Conservation (phyloP, 352 stramenopile species). For the Thraustotheca clavata region DNA sequence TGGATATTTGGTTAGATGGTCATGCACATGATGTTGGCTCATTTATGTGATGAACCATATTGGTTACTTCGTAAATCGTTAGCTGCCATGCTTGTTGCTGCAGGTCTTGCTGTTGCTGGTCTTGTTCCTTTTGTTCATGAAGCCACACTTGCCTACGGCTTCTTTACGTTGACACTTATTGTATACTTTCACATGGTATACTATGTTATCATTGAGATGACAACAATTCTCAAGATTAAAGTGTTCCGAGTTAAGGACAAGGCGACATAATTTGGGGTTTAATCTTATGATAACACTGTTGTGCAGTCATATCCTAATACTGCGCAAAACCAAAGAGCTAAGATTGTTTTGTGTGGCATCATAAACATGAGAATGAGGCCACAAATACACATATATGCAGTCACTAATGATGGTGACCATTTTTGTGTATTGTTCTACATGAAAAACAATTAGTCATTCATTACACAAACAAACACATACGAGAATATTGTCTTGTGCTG, state of each 20-base stretch:
- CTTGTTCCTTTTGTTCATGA: constrained; percentile 68
- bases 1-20: constrained; percentile 44
- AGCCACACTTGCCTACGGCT: constrained; percentile 57
- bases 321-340: constrained; percentile 30
- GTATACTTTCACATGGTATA: constrained; percentile 81
- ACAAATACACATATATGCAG: too few species aligned
- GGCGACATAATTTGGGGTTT: not conserved
- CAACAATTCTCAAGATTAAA: constrained; percentile 61
- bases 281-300: constrained; percentile 1
- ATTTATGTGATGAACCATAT: constrained; percentile 81
- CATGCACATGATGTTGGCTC: constrained; percentile 85
- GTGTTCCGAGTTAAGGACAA: constrained; percentile 44
- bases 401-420: too few species aligned
- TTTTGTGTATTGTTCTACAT: not conserved
- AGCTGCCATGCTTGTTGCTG: constrained; percentile 45
- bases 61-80: constrained; percentile 82
- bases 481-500: constrained; percentile 30
- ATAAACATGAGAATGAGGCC: not conserved
- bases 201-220: constrained; percentile 64
- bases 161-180: constrained; percentile 61
- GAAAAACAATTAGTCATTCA: not conserved
- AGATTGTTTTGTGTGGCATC: not conserved
- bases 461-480: constrained; percentile 22
- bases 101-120: constrained; percentile 54
- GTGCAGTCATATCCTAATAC: constrained; percentile 7